Evolutionary conservation across 2,329 filamentous ascomycete genomes (phyloP), one percentile per base, ranked within the genome.

Genomic region (Nemania abortiva): DNA sequence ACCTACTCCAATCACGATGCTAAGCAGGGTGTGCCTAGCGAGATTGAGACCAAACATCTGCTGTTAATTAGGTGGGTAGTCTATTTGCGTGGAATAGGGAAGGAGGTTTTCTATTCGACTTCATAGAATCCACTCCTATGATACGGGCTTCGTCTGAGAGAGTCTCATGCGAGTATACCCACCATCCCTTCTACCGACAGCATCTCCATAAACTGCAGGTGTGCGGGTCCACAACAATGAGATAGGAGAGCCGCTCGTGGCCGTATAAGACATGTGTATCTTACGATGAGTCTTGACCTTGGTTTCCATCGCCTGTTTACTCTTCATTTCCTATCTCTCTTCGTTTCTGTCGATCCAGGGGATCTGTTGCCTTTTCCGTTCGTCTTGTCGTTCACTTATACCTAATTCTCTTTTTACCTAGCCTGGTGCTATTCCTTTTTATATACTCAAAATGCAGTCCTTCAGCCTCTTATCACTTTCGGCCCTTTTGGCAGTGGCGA

Each of bases 401-500:
- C 73, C 65, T 71, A 75, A 73, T 75, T 67, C 71, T 76, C 76
- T 73, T 71, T 74, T 75, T 9, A 74, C 63, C 65, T 67, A 67
- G 72, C 72, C 76, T 73, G 72, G 78, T 80, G 78, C 79, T 77
- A 76, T 75, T 71, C 72, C 65, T 58, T 72, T 65, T 68, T 72
- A 20, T 4, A 20, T 60, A 70, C 70, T 63, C 76, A 82, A 75
- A 31, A 83, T 83, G 81, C 74, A 76, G 74, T 81, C 79, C 55
- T 76, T 77, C 68, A 76, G 73, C 65, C 69, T 79, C 58, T 72
- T 81, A 63, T 79, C 78, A 45, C 69, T 80, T 68, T 74, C 77
- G 66, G 77, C 78, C 72, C 69, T 83, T 66, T 52, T 81, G 70
- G 75, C 79, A 27, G 65, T 84, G 18, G 78, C 76, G 61, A 77